Percentiles rank a stretch among this genome's conserved stretches.
These are phyloP conservation scores for Fusarium sp. DNA, from an alignment of 2,329 filamentous ascomycete genomes.

Conservation along the genomic window DNA sequence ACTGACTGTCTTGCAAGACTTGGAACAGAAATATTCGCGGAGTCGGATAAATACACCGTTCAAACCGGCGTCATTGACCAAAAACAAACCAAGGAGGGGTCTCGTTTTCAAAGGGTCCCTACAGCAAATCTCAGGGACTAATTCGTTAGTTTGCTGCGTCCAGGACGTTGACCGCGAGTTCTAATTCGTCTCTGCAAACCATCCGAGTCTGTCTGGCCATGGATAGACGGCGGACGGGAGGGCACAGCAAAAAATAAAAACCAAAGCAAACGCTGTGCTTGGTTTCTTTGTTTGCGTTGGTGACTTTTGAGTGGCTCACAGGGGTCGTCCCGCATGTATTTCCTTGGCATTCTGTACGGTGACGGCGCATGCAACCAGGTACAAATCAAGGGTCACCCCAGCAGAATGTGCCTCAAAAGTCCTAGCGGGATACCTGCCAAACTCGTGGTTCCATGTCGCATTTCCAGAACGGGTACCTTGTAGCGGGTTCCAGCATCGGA, in stretches of 20 bases:
- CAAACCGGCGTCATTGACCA: conserved; percentile 24
- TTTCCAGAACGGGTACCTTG: conserved; percentile 5
- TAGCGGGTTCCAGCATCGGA: conserved; percentile 10
- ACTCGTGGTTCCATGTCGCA: conserved; percentile 6
- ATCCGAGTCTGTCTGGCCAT: not conserved
- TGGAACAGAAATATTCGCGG: conserved; percentile 14
- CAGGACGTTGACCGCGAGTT: not conserved
- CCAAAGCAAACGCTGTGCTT: not conserved
- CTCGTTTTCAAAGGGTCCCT: conserved; percentile 18
- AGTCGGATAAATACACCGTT: conserved; percentile 21
- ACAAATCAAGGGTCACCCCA: not conserved
- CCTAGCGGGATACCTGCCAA: conserved; percentile 19
- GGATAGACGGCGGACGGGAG: not conserved
- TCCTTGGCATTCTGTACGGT: conserved; percentile 12
- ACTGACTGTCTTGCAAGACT: not conserved
- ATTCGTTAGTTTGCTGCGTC: not conserved
- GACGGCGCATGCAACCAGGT: conserved; percentile 8
- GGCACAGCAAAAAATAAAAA: conserved; percentile 4
- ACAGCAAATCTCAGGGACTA: conserved; percentile 15
- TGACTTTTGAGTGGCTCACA: conserved; percentile 11
- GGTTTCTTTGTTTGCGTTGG: conserved; percentile 21
- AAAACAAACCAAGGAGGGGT: not conserved
- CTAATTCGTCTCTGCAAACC: conserved; percentile 1
- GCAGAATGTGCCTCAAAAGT: not conserved
- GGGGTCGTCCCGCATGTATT: conserved; percentile 28